Evolutionary conservation across 768 basidiomycete genomes (phyloP), one percentile per base, ranked within the genome.

Genomic region (Termitomyces eurrhizus): DNA sequence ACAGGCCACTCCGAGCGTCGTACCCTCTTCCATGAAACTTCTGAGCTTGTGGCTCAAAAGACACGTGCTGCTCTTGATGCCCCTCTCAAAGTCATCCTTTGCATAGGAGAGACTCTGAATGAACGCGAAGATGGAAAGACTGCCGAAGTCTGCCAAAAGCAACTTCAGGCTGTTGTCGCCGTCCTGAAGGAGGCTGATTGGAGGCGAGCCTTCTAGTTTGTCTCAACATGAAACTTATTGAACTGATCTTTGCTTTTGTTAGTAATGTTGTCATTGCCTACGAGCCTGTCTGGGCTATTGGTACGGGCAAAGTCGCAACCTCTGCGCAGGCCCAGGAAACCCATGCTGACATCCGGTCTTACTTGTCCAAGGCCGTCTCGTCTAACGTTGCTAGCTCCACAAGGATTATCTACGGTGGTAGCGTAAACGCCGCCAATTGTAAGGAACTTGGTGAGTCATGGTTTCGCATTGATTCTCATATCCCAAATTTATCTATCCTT

Each of bases 221-320:
- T 39, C 9, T 6, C 29, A 18, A 7, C 12, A 5, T 42, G n/a
- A 42, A 42, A 6, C 32, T 52, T 57, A 13, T 56, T 24, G 7
- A 33, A 5, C 9, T 55, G 14, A 41, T 14, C 12, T n/a, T 33
- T n/a, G 6, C 36, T 11, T 37, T 37, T 6, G 49, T 26, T 35
- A 95, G 94, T 69, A 86, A 91, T 64, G 80, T 98, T 69, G 96
- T 99, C 60, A 82, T 99, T 68, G 97, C 97, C 21, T 99, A 95
- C 74, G 93, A 96, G 74, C 93, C 95, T 46, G 93, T 98, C 18
- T 98, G 97, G 96, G 96, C 97, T 37, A 98, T 98, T 73, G 97
- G 97, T 49, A 98, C 96, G 13, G 96, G 96, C 64, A 96, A 91
- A 73, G 95, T 97, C 56, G 96, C 96, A 49, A 92, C 92, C 36